phyloP scores from a whole-genome alignment of 805 yeast genomes.

The Zygotorulaspora chibaensis region DNA sequence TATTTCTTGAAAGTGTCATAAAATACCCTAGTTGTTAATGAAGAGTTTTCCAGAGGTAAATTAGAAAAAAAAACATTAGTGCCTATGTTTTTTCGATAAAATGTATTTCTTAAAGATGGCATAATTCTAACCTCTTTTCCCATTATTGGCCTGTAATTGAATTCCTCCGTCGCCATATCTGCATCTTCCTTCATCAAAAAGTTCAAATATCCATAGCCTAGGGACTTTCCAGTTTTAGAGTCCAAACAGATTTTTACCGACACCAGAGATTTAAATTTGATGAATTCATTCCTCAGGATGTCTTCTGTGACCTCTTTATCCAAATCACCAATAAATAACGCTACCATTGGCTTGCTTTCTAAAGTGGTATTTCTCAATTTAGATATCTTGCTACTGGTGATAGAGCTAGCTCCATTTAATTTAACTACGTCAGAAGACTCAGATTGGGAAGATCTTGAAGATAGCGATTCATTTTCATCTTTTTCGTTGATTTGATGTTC shows the following conservation, averaged over 20 bases:
- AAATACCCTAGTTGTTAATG: slow-evolving; percentile 42
- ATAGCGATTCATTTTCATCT: slow-evolving; percentile 13
- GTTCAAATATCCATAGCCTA: slow-evolving; percentile 74
- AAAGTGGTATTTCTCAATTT: slow-evolving; percentile 1
- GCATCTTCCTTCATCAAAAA: slow-evolving; percentile 51
- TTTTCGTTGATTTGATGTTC: background rate
- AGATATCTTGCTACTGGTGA: background rate
- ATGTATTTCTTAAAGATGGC: slow-evolving; percentile 48
- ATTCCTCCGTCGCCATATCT: slow-evolving; percentile 48
- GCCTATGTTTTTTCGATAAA: slow-evolving; percentile 41
- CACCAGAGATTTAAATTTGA: slow-evolving; percentile 41
- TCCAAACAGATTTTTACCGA: slow-evolving; percentile 61
- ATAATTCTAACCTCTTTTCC: slow-evolving; percentile 49
- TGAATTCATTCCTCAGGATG: slow-evolving; percentile 43
- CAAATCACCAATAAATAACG: slow-evolving; percentile 63
- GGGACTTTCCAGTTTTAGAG: slow-evolving; percentile 48
- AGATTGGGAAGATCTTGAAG: slow-evolving; percentile 18
- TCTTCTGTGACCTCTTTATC: slow-evolving; percentile 48
- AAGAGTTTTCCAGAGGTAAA: slow-evolving; percentile 33
- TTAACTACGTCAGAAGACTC: slow-evolving; percentile 16
- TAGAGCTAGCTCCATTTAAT: slow-evolving; percentile 3
- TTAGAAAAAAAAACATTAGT: slow-evolving; percentile 50
- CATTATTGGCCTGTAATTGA: slow-evolving; percentile 45
- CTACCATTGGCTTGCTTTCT: slow-evolving; percentile 19
- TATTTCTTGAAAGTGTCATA: slow-evolving; percentile 46